Percentiles rank a stretch among this genome's conserved stretches.
These are phyloP conservation scores for Apiotrichum gracile DNA, from an alignment of 1,284 basidiomycete species.

Conservation along the genomic window DNA sequence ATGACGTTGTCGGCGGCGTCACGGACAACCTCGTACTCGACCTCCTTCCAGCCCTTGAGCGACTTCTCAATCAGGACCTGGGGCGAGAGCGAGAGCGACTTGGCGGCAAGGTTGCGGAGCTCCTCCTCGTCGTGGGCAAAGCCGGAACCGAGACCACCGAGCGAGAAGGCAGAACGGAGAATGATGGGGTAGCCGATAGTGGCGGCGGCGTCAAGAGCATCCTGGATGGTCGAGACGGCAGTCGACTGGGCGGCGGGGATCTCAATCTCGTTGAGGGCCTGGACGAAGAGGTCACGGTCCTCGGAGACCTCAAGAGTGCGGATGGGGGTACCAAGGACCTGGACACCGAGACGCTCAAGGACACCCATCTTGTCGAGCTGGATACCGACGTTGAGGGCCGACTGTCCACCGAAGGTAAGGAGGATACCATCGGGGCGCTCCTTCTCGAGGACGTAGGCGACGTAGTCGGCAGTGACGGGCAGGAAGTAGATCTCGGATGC, in stretches of 20 bases:
- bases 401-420: constrained; percentile 97
- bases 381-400: constrained; percentile 96
- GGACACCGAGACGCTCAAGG: constrained; percentile 86
- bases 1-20: constrained; percentile 93
- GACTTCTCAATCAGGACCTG: constrained; percentile 97
- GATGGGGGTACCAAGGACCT: constrained; percentile 94
- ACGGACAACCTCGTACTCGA: constrained; percentile 98
- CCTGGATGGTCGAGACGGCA: constrained; percentile 92
- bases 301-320: constrained; percentile 92
- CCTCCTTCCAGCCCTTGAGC: constrained; percentile 99
- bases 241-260: constrained; percentile 96
- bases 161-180: constrained; percentile 93
- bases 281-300: constrained; percentile 94
- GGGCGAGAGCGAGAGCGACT: constrained; percentile 81
- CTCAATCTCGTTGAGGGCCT: constrained; percentile 96
- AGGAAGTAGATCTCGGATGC: constrained; percentile 97
- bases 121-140: constrained; percentile 96
- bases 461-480: constrained; percentile 94
- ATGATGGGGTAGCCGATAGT: constrained; percentile 97
- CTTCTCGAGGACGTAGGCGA: constrained; percentile 97
- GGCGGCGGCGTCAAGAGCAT: constrained; percentile 83
- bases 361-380: constrained; percentile 97
- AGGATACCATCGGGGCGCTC: constrained; percentile 96
- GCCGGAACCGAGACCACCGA: constrained; percentile 96
- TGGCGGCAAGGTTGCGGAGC: constrained; percentile 88